These are phyloP conservation scores for Psidium friedrichsthalianum DNA, from an alignment of 345 rosid species.

Conservation along the genomic window DNA sequence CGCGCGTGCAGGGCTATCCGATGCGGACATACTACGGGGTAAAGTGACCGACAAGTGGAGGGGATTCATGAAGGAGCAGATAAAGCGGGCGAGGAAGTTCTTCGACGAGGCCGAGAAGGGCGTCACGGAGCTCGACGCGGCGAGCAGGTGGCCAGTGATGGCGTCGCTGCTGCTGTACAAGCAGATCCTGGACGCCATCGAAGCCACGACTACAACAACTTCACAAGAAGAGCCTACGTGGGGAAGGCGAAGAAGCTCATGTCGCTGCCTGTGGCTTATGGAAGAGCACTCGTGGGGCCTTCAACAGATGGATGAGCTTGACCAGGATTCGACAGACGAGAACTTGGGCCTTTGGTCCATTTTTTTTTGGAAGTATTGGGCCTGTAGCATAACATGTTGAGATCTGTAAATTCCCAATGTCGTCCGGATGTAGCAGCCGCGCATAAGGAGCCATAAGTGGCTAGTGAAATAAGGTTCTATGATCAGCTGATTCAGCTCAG, in stretches of 20 bases:
- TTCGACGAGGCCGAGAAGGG: constrained; percentile 45
- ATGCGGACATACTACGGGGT: constrained; percentile 32
- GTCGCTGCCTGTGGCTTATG: constrained; percentile 29
- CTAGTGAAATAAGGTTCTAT: neutral
- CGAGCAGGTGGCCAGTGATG: constrained; percentile 48
- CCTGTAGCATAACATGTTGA: neutral
- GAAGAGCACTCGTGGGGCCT: constrained; percentile 25
- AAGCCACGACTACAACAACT: constrained; percentile 40
- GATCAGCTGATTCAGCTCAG: neutral
- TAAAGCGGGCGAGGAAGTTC: constrained; percentile 39
- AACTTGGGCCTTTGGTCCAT: neutral
- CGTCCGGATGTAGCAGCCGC: neutral
- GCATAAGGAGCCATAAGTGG: neutral
- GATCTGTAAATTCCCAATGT: neutral
- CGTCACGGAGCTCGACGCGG: constrained; percentile 24
- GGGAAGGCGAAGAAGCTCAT: constrained; percentile 31
- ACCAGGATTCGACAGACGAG: neutral
- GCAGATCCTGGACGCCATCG: constrained; percentile 39
- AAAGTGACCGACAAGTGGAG: constrained; percentile 38
- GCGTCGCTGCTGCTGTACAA: constrained; percentile 34
- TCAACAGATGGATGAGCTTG: neutral
- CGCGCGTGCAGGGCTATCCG: constrained; percentile 22
- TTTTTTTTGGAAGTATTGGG: neutral
- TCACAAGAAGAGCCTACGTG: constrained; percentile 36
- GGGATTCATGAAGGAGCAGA: constrained; percentile 39